Evolutionary conservation across 331 rosid genomes (phyloP), one percentile per base, ranked within the genome.

Genomic region (Malus hybrid): DNA sequence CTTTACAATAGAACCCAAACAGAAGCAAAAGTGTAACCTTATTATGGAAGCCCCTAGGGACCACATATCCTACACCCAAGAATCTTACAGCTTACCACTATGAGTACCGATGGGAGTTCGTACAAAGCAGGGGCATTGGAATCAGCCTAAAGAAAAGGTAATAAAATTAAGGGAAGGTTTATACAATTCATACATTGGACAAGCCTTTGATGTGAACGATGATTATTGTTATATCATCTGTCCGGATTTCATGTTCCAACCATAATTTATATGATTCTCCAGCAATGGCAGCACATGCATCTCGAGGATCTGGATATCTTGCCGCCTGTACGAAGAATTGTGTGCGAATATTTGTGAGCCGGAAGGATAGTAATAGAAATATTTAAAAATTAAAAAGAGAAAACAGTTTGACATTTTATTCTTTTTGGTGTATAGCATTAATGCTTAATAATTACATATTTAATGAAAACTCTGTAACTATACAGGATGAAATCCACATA

Each of bases 181-280:
- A 16, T 14, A 65, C 20, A 65, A 71, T 73, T 33, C 93, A 76
- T 95, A 92, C 99, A 90, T 88, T 82, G 76, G 91, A 77, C 69
- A 89, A 73, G 85, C 91, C 97, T 89, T 86, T 95, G 86, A 95
- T 84, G 85, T 95, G 98, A 78, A 89, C 94, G 32, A 92, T 80
- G 85, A 92, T 89, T 66, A 95, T 92, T 7, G 99, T 92, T 77
- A 95, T 95, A 84, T 95, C 99, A 77, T 95, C 99, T 20, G 99
- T 95, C 74, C 98, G 96, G 76, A 76, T 86, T 70, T 95, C 99
- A 39, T 89, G 89, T 62, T 87, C 97, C 81, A 95, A 73, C 99
- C 99, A 95, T 67, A 85, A 56, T 77, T 90, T 95, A 75, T 95
- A 95, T 54, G 99, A 89, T 80, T 95, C 98, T 83, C 97, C 98